A percentile compares a stretch with the other conserved stretches of the same genome.
phyloP scores from a whole-genome alignment of 352 stramenopile species.

The Globisporangium spiculum region DNA sequence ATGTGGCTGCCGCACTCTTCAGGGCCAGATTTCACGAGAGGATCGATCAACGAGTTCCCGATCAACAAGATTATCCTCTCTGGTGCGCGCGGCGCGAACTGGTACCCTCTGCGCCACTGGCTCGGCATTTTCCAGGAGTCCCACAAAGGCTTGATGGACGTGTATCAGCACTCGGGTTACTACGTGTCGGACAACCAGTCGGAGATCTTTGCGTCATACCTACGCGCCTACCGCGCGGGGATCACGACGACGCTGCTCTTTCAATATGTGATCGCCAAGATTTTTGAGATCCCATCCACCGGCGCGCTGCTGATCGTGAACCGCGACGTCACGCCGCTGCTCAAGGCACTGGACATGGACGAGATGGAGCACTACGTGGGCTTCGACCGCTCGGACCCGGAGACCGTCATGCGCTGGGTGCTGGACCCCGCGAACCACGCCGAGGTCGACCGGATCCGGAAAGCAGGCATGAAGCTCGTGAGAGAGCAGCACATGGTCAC shows the following conservation, averaged over 20 bases:
- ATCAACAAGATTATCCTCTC: slow-evolving; percentile 77
- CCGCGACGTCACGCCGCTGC: slow-evolving; percentile 48
- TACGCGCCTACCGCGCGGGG: slow-evolving; percentile 64
- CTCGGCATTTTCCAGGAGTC: slow-evolving; percentile 46
- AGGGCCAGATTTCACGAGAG: slow-evolving; percentile 53
- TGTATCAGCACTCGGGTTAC: slow-evolving; percentile 59
- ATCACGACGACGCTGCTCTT: slow-evolving; percentile 77
- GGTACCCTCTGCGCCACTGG: slow-evolving; percentile 73
- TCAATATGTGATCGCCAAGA: slow-evolving; percentile 74
- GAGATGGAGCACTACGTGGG: slow-evolving; percentile 62
- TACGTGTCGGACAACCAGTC: slow-evolving; percentile 62
- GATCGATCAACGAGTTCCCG: slow-evolving; percentile 62
- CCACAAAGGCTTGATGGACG: slow-evolving; percentile 51
- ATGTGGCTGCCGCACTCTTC: slow-evolving; percentile 72
- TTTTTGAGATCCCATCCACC: slow-evolving; percentile 79
- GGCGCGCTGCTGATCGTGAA: slow-evolving; percentile 68
- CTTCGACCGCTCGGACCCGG: slow-evolving; percentile 55
- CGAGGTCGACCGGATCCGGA: slow-evolving; percentile 59
- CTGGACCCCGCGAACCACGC: slow-evolving; percentile 43
- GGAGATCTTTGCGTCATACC: slow-evolving; percentile 60
- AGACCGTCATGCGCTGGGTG: slow-evolving; percentile 45
- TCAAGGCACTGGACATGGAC: slow-evolving; percentile 49
- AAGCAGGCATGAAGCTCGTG: slow-evolving; percentile 52
- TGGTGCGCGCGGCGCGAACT: slow-evolving; percentile 46
- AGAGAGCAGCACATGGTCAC: slow-evolving; percentile 53